Base-by-base conservation (phyloP, 441 rosid genomes). In the Geranium incanum region DNA sequence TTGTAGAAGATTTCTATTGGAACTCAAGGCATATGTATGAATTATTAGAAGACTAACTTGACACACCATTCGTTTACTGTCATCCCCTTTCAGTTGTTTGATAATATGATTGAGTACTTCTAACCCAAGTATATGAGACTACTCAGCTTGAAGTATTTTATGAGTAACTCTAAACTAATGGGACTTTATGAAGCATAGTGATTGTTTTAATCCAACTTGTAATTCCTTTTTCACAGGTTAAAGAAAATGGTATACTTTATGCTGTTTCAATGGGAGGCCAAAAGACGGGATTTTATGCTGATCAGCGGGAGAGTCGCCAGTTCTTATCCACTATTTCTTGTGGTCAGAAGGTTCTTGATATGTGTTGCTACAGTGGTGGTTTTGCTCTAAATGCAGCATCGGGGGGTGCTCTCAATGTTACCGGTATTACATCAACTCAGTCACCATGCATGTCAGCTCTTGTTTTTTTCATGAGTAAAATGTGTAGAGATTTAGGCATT, bases 301-400 rank as follows among this genome's bases (percentile, higher is more conserved):
- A 91, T 83, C 92, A 91, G 71, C 92, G 95, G 9, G 96, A 87
- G 77, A 89, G 78, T 63, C 83, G 95, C 55, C 84, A 78, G 73
- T 89, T 88, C 81, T 74, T 89, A 67, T 88, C 97, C 64, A 76
- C 86, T 38, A 81, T 91, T 72, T 89, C 92, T 38, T 72, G 80
- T 45, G 93, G 92, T 43, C 83, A 70, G 83, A 88, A 69, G 76
- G 96, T 93, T 78, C 92, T 89, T 72, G 96, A 93, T 76, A 75
- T 91, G 36, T 93, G 95, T 82, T 93, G 95, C 85, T 91, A 93
- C 70, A 87, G 88, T 73, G 95, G 96, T 76, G 96, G 98, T 38
- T 93, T 93, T 72, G 79, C 98, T 74, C 84, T 93, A 1, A 91
- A 81, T 78, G 97, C 93, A 41, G 82, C 79, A 0, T 77, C 60